A percentile compares a stretch with the other conserved stretches of the same genome.
phyloP scores from a whole-genome alignment of 1,139 yeast genomes.

The Magnusiomyces sp. region DNA sequence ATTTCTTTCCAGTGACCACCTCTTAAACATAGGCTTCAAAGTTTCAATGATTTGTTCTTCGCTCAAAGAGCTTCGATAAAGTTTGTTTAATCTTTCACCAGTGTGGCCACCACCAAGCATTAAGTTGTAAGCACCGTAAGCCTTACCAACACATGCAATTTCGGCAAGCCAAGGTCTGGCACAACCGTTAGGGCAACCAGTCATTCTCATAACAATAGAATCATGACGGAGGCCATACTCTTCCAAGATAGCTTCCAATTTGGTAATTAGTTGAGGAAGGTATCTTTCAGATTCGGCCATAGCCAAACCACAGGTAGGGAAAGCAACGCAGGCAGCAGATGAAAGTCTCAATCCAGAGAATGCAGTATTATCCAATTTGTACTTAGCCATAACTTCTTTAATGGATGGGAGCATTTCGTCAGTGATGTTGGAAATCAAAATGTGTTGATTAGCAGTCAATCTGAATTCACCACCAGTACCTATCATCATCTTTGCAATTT shows the following conservation, averaged over 20 bases:
- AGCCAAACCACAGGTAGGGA: constrained; percentile 98
- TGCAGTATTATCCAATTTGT: constrained; percentile 76
- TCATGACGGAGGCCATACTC: constrained; percentile 92
- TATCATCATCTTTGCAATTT: constrained; percentile 63
- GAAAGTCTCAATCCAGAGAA: constrained; percentile 81
- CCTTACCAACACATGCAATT: constrained; percentile 92
- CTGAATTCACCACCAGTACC: constrained; percentile 70
- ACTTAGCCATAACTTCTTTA: constrained; percentile 57
- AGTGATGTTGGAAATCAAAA: constrained; percentile 62
- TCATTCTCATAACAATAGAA: constrained; percentile 94
- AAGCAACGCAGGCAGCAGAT: constrained; percentile 95
- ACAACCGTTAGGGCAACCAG: constrained; percentile 99
- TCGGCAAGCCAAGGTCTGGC: constrained; percentile 98
- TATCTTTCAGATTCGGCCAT: constrained; percentile 98
- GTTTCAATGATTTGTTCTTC: constrained; percentile 79
- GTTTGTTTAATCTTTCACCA: constrained; percentile 88
- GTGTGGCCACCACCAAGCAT: constrained; percentile 96
- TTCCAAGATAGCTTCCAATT: constrained; percentile 77
- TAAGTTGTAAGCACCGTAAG: constrained; percentile 85
- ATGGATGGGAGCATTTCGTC: constrained; percentile 59
- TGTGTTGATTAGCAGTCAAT: constrained; percentile 93
- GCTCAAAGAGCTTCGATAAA: constrained; percentile 78
- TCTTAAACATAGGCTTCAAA: constrained; percentile 78
- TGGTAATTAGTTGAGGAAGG: constrained; percentile 71
- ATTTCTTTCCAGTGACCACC: constrained; percentile 86